Evolutionary conservation across 2,329 filamentous ascomycete species (phyloP), one percentile per base, ranked within the genome.

Genomic region (Alternaria longipes): DNA sequence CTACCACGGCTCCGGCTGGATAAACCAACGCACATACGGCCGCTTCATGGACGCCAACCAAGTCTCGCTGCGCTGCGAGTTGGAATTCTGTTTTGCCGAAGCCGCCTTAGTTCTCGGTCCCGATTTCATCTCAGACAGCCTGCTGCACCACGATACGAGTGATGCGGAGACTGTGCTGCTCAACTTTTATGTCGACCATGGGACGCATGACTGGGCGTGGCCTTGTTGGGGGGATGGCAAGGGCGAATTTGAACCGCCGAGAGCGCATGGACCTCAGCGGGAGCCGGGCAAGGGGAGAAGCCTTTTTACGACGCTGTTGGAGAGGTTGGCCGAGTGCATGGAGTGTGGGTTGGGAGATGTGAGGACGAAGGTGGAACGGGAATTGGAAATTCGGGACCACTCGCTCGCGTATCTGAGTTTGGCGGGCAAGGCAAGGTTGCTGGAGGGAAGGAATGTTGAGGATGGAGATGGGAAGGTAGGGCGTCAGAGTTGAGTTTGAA

Each of bases 61-160:
- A 32, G 38, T 76, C 5, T 64, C 67, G 2, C 57, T 77, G 6
- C 74, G 74, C 34, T 70, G 64, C 11, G 73, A 76, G 24, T 49
- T 77, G 2, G 74, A 76, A 28, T 72, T 74, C 32, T 69, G 65
- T 41, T 77, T 77, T 40, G 65, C 69, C 0, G 75, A 78, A 65
- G 74, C 64, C 0, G 61, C 65, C 5, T 63, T 77, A 11, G 60
- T 62, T 30, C 18, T 69, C 8, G 74, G 74, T 0, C 72, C 72
- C 0, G 44, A 60, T 0, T 77, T 75, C 54, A 64, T 78, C 16
- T 66, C 62, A 0, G 68, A 72, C 20, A 63, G 66, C 28, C 55
- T 78, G 6, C 56, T 71, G 5, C 55, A 61, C 9, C 47, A 55
- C 20, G 59, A 66, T 5, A 66, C 34, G 20, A 44, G 64, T 16